Evolutionary conservation across 768 basidiomycete species (phyloP).

Genomic region (Pleurotus sapidus): DNA sequence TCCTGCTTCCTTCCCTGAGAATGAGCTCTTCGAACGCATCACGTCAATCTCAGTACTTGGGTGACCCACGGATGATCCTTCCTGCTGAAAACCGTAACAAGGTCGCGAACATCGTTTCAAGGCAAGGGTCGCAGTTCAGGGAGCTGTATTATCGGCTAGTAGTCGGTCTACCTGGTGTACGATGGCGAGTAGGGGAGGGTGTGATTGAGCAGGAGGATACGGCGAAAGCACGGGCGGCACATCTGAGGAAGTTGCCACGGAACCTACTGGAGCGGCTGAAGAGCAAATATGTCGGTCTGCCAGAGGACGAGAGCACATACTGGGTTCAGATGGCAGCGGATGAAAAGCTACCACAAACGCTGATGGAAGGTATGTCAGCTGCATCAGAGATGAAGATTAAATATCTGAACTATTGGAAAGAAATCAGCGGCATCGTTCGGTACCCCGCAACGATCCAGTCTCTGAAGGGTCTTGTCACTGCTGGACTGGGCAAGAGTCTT

Average conservation of each 20-base stretch:
- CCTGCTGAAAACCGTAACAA: slow-evolving; percentile 95
- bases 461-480: slow-evolving; percentile 82
- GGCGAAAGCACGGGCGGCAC: slow-evolving; percentile 64
- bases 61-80: slow-evolving; percentile 92
- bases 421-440: slow-evolving; percentile 75
- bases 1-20: slow-evolving; percentile 78
- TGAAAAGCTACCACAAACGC: slow-evolving; percentile 44
- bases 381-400: background rate
- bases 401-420: slow-evolving; percentile 31
- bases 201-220: slow-evolving; percentile 74
- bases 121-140: slow-evolving; percentile 79
- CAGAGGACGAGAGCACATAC: slow-evolving; percentile 66
- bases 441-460: slow-evolving; percentile 83
- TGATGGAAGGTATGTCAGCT: slow-evolving; percentile 48
- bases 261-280: slow-evolving; percentile 59
- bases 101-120: slow-evolving; percentile 88
- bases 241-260: slow-evolving; percentile 77
- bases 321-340: slow-evolving; percentile 74
- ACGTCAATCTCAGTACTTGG: slow-evolving; percentile 83
- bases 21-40: slow-evolving; percentile 80
- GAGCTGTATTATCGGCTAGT: slow-evolving; percentile 83
- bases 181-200: slow-evolving; percentile 54
- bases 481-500: slow-evolving; percentile 75
- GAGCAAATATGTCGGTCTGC: slow-evolving; percentile 34
- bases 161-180: slow-evolving; percentile 75